Conservation (phyloP, 1,139 yeast species). For the Saccharomycopsis crataegensis region DNA sequence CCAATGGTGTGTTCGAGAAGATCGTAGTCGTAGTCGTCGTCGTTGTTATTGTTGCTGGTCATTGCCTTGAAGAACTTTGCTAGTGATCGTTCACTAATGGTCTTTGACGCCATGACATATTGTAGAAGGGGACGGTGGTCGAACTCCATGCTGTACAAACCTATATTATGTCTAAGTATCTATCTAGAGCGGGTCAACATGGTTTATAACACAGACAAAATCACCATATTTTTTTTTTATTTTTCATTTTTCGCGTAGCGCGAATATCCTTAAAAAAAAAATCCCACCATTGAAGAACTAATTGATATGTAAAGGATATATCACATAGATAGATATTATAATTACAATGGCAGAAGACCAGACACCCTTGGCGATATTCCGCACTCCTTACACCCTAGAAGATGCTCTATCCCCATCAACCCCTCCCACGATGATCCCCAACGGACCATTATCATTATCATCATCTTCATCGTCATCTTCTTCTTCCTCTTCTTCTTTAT, state of each 20-base stretch:
- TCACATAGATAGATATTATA: not conserved
- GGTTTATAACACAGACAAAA: no score
- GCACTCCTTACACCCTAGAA: constrained; percentile 15
- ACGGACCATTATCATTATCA: not conserved
- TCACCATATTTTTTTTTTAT: no score
- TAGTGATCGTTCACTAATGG: constrained; percentile 5
- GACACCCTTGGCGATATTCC: constrained; percentile 5
- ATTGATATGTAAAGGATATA: no score
- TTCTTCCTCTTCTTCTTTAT: constrained; percentile 18
- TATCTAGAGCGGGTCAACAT: no score
- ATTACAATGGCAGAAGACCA: not conserved
- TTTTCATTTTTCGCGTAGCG: no score
- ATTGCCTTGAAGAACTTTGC: constrained; percentile 3
- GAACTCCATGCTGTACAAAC: not conserved
- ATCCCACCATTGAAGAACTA: no score
- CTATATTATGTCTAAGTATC: no score
- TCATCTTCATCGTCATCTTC: not conserved
- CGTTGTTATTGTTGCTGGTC: not conserved
- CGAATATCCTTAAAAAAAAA: no score
- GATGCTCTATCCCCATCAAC: constrained; percentile 10
- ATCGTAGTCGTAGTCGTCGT: constrained; percentile 1
- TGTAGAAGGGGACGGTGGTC: constrained; percentile 15
- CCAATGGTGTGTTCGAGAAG: constrained; percentile 6
- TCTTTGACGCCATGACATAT: constrained; percentile 12
- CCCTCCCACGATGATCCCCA: constrained; percentile 5